These are phyloP conservation scores for Boletus rubescentipes DNA, from an alignment of 768 basidiomycete genomes.

Conservation along the genomic window DNA sequence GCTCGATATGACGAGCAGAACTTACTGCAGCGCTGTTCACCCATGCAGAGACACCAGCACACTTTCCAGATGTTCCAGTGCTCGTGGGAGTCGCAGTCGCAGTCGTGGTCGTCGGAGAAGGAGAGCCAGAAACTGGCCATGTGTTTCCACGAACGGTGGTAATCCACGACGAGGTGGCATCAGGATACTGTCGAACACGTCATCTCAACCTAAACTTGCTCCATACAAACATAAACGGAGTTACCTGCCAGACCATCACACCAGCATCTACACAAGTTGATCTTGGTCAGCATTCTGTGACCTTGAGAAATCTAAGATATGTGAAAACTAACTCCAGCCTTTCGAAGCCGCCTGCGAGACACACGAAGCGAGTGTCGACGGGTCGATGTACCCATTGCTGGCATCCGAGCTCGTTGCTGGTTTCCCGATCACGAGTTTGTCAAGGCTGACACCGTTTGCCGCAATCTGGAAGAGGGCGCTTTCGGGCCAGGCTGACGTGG, in stretches of 20 bases:
- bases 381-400: conserved; percentile 55
- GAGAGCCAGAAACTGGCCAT: conserved; percentile 33
- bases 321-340: conserved; percentile 61
- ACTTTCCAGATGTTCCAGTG: conserved; percentile 26
- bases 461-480: conserved; percentile 49
- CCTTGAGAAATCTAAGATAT: neutral
- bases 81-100: conserved; percentile 19
- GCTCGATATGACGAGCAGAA: too few relatives aligned
- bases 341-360: conserved; percentile 55
- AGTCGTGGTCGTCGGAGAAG: conserved; percentile 13
- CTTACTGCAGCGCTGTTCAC: conserved; percentile 34
- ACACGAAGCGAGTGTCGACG: conserved; percentile 57
- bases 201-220: neutral
- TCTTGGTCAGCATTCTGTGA: neutral
- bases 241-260: conserved; percentile 42
- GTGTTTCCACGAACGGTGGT: conserved; percentile 35
- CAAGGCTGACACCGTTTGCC: conserved; percentile 51
- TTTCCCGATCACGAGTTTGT: conserved; percentile 78
- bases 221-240: neutral
- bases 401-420: conserved; percentile 54
- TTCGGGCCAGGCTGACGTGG: conserved; percentile 42
- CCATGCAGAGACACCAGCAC: conserved; percentile 46
- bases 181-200: conserved; percentile 33
- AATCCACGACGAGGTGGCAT: conserved; percentile 40
- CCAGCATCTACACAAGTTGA: conserved; percentile 30